Base-by-base conservation (phyloP, 305 asterid species). In the Fraxinus sp. region DNA sequence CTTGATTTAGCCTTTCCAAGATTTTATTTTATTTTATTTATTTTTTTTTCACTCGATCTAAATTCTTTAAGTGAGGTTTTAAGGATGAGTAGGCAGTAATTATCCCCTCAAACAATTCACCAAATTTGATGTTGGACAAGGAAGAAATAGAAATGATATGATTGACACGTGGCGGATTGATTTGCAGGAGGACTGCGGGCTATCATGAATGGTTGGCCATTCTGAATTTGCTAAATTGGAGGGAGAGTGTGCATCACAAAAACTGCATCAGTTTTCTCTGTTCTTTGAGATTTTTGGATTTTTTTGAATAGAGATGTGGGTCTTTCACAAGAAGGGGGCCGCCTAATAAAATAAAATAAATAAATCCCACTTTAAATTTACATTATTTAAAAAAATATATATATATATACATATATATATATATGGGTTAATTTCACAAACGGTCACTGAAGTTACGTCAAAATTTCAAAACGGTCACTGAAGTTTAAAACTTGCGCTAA, bases 171-270 rank as follows among this genome's bases (percentile, higher is more conserved):
- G 93, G 80, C 91, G 62, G 86, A 78, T 32, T 74, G 81, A 32
- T 82, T 86, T 32, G 35, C 39, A 3, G 49, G 4, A n/a, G 0
- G 75, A 39, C 49, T 79, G 77, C 84, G 86, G 79, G 85, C 90
- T 91, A 92, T 91, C 97, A 84, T 83, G 84, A 90, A 89, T 84
- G 97, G 90, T 87, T 94, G 95, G 95, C 89, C 88, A 78, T 57
- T 83, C 82, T 83, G 84, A 9, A 11, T 83, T 30, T 33, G 84
- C 33, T 57, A 20, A 33, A 7, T 71, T 14, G 76, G 44, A 14
- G 14, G 76, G 46, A 33, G 76, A 7, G 76, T 71, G 76, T n/a
- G 46, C 46, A 14, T 16, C 44, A 71, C 76, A 71, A 33, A 14
- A 71, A 71, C 26, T 33, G 76, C 37, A 16, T 30, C 76, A 71